Conservation (phyloP, 1,284 basidiomycete genomes). For the Cutaneotrichosporon mucoides region DNA sequence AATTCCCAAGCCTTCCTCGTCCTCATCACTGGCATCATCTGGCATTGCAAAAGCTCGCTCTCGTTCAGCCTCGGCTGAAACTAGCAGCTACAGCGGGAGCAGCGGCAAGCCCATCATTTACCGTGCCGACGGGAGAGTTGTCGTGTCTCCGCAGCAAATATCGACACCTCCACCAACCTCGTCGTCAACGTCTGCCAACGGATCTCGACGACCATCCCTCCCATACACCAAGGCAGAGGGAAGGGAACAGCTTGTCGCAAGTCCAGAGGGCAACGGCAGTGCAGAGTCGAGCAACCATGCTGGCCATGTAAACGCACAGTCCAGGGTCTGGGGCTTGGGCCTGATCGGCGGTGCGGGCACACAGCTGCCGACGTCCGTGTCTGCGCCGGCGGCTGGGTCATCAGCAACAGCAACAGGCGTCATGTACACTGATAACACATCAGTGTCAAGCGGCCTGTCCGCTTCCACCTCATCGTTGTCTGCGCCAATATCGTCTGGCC, state of each 20-base stretch:
- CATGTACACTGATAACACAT: neutral
- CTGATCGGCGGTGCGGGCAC: neutral
- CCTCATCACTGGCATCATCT: neutral
- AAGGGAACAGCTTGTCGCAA: too few species aligned
- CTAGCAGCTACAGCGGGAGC: too few species aligned
- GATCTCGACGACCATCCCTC: neutral
- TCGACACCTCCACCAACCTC: neutral
- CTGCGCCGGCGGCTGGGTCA: neutral
- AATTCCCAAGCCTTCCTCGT: slow-evolving; percentile 6
- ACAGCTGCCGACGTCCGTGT: neutral
- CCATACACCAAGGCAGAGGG: too few species aligned
- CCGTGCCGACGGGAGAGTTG: too few species aligned
- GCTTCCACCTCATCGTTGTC: neutral
- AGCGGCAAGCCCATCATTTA: too few species aligned
- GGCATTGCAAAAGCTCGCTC: slow-evolving; percentile 2
- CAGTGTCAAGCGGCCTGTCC: neutral
- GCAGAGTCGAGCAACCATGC: neutral
- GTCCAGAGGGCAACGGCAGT: too few species aligned
- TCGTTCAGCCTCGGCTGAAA: slow-evolving; percentile 1
- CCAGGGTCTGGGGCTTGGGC: neutral
- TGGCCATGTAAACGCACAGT: neutral
- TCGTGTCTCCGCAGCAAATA: too few species aligned
- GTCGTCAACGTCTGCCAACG: neutral
- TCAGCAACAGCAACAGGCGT: neutral
- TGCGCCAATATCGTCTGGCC: neutral